Percentiles rank a stretch among this genome's conserved stretches.
Evolutionary conservation across 2,329 filamentous ascomycete genomes (phyloP).

Genomic region (Pseudocercospora macadamiae): DNA sequence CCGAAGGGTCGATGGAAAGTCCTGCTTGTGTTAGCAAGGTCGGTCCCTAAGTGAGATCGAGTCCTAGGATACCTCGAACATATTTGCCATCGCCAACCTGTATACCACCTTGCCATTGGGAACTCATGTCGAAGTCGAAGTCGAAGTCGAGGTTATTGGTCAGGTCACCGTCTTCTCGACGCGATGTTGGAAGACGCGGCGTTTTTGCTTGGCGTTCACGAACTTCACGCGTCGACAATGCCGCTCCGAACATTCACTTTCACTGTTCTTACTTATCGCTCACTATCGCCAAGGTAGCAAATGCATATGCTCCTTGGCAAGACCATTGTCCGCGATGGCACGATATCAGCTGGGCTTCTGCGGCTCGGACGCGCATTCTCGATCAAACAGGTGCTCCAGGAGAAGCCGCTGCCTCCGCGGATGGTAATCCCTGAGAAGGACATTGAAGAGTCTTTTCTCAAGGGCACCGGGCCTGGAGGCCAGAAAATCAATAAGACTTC

Average conservation of each 20-base stretch:
- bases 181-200: conserved; percentile 18
- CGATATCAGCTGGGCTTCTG: not conserved
- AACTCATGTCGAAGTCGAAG: conserved; percentile 7
- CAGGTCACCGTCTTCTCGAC: no score
- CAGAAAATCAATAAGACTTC: conserved; percentile 99
- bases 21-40: not conserved
- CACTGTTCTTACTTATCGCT: no score
- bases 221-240: conserved; percentile 11
- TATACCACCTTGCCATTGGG: conserved; percentile 21
- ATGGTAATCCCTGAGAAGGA: conserved; percentile 76
- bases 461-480: conserved; percentile 88
- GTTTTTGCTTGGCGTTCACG: conserved; percentile 9
- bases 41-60: no score
- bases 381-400: conserved; percentile 20
- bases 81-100: conserved; percentile 10
- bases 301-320: not conserved
- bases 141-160: not conserved
- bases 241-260: not conserved
- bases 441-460: conserved; percentile 82
- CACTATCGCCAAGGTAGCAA: no score
- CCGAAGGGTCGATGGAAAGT: no score
- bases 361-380: conserved; percentile 28
- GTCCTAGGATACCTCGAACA: conserved; percentile 19
- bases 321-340: not conserved
- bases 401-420: conserved; percentile 73